Base-by-base conservation (phyloP, 352 stramenopile genomes). In the Phytophthora sp. region DNA sequence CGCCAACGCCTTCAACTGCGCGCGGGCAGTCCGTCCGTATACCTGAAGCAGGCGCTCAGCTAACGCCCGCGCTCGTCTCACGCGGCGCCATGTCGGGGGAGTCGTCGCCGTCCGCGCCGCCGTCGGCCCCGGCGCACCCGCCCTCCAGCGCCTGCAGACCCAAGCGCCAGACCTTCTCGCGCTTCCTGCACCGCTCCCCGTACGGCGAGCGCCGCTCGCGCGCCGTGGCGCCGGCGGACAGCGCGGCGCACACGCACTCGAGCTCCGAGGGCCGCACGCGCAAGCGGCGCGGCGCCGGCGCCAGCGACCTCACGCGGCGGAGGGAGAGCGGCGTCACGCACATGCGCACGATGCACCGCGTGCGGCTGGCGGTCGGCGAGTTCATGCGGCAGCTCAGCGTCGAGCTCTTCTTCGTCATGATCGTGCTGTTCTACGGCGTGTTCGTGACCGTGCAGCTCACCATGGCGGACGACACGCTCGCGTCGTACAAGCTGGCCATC, bases 401-500 rank as follows among this genome's bases (percentile, higher is more conserved):
- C 21, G 84, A 96, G 63, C 58, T 95, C 21, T 96, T 96, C 54
- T 96, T 96, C 63, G 84, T 93, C 31, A 91, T 94, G 71, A 92
- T 95, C 64, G 83, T 96, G 49, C 75, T 96, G 23, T 76, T 72
- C 55, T 94, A 96, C 65, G 88, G 88, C 24, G 70, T 89, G 31
- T 94, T 96, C 42, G 88, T 95, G 63, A 75, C 91, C 13, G 69
- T 91, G 35, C 88, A 96, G 72, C 87, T 96, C 44, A 82, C 82
- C 0, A 83, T 96, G 74, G 79, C 66, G 21, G 82, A 94, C 11
- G 60, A 72, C 9, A 63, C 70, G 23, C 68, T 92, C 42, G 20
- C 48, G 11, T 69, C 69, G 10, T 89, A 89, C 66, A 91, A 93
- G 54, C 70, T 71, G 30, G 63, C 71, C 4, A 88, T 95, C 45